Evolutionary conservation across 371 early-diverging fungal genomes (phyloP), one percentile per base, ranked within the genome.

Genomic region (Zopfochytrium polystomum): DNA sequence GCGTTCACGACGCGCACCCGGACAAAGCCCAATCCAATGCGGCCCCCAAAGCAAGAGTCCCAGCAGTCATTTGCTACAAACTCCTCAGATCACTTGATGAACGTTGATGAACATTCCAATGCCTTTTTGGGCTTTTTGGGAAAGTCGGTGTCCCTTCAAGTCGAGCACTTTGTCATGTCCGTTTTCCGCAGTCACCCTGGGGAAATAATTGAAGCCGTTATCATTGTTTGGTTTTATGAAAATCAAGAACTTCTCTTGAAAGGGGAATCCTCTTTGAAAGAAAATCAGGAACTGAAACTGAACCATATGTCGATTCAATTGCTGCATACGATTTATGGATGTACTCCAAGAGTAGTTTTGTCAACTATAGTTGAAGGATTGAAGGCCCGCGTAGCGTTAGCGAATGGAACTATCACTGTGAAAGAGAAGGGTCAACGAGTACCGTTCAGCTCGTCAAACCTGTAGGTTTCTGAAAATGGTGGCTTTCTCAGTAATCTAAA

Each of bases 151-250:
- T n/a, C n/a, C n/a, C n/a, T n/a, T n/a, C n/a, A n/a, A n/a, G n/a
- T n/a, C n/a, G n/a, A n/a, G n/a, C n/a, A n/a, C n/a, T n/a, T n/a
- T n/a, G n/a, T n/a, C n/a, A n/a, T n/a, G 55, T 75, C 77, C 13
- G 66, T 86, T 1, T 84, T 82, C 68, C 77, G 79, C 35, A 73
- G 76, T 26, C 77, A 81, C 35, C 75, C 80, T 0, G 70, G 76
- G 0, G 84, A 87, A 48, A 74, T 84, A 22, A 74, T 87, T 4
- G 88, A 88, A 62, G 82, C 83, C 0, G 61, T 85, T 6, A 70
- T 79, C 4, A 80, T 84, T 27, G 67, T 87, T 13, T 90, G 89
- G 88, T 61, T 66, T 50, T 49, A 63, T 0, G 65, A 68, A 13
- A 58, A 47, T 45, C 55, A 43, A 2, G 58, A 52, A 7, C 3